Evolutionary conservation across 306 rosid genomes (phyloP), one percentile per base, ranked within the genome.

Genomic region (Lathyrus oleraceus): DNA sequence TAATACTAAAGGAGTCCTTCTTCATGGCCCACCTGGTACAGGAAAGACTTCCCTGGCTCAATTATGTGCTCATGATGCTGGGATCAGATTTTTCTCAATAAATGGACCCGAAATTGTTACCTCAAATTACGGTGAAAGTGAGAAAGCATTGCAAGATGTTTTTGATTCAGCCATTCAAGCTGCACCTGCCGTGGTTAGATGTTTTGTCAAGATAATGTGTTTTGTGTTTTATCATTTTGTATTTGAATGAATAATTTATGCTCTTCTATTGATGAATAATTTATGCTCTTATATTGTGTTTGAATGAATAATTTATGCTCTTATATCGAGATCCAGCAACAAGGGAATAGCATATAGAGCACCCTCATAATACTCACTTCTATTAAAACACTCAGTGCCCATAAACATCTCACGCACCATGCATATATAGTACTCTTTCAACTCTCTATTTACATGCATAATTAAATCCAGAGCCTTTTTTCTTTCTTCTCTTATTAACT

Each of bases 1-100:
- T 81, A 74, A 84, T 68, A 87, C 90, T 16, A 90, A 90, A 84
- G 97, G 97, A 64, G 91, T 88, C 72, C 96, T 93, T 84, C 96
- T 93, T 69, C 97, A 87, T 71, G 97, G 98, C 30, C 94, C 98
- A 30, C 88, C 98, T 72, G 98, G 98, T 76, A 93, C 96, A 10
- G 98, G 98, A 78, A 93, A 93, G 82, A 87, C 98, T 79, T 84
- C 91, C 27, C 71, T 93, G 81, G 98, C 88, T 79, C 85, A 35
- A 30, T 51, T 87, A 65, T 93, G 96, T 80, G 87, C 85, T 65
- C 85, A 14, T 78, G 91, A 93, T 73, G 89, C 79, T 57, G 96
- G 94, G 69, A 80, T 93, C 79, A 88, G 78, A 5, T 53, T 90
- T 67, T 93, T 87, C 81, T 73, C 80, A 39, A 81, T 93, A 72